phyloP scores from a whole-genome alignment of 805 yeast species.

The Nakazawaea wyomingensis region DNA sequence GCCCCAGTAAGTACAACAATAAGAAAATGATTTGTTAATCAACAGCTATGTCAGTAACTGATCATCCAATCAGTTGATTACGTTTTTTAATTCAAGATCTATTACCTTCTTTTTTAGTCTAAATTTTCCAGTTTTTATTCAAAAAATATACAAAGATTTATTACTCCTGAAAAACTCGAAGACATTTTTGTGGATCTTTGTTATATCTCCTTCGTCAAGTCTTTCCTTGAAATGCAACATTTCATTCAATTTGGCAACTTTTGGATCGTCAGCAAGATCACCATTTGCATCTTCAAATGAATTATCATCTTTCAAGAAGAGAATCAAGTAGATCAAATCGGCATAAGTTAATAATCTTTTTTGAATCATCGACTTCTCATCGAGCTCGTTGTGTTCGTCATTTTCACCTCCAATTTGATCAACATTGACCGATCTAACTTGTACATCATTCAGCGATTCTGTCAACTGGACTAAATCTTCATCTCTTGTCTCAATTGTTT shows the following conservation, averaged over 20 bases:
- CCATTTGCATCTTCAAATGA: neutral
- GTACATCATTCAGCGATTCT: too few relatives aligned
- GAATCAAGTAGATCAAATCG: conserved; percentile 2
- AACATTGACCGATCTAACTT: too few relatives aligned
- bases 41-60: too few relatives aligned
- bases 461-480: too few relatives aligned
- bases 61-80: too few relatives aligned
- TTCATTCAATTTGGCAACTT: neutral
- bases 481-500: too few relatives aligned
- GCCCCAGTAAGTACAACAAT: too few relatives aligned
- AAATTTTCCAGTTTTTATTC: neutral
- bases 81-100: too few relatives aligned
- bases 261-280: neutral
- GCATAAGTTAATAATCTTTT: conserved; percentile 5
- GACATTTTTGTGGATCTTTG: conserved; percentile 3
- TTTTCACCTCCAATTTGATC: too few relatives aligned
- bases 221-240: neutral
- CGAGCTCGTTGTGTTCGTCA: too few relatives aligned
- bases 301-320: neutral
- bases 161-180: conserved; percentile 9
- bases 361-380: neutral
- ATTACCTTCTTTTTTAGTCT: too few relatives aligned
- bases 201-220: neutral
- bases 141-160: conserved; percentile 9
- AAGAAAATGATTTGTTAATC: too few relatives aligned